Conservation (phyloP, 2,329 filamentous ascomycete species). For the Calonectria hawksworthii region DNA sequence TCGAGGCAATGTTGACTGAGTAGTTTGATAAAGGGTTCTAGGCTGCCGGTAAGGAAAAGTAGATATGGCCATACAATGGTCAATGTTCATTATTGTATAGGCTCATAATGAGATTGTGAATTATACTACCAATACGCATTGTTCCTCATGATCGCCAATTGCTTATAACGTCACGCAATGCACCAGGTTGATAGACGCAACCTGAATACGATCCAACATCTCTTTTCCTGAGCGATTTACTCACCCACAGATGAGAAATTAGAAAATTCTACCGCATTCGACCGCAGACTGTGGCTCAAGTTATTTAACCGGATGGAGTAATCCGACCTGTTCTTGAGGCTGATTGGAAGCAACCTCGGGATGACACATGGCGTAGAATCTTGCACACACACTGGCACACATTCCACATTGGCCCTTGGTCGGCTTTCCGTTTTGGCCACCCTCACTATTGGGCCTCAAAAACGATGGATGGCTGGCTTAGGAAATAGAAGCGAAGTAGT, state of each 20-base stretch:
- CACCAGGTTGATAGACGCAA: background rate
- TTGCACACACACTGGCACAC: background rate
- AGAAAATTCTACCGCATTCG: background rate
- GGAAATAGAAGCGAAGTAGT: background rate
- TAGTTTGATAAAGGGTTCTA: background rate
- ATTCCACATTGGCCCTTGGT: background rate
- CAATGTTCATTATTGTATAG: slow-evolving; percentile 8
- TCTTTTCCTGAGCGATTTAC: background rate
- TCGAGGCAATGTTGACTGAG: slow-evolving; percentile 46
- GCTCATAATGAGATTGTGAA: background rate
- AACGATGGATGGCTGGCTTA: background rate
- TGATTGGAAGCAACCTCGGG: background rate
- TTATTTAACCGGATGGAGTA: background rate
- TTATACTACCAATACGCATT: background rate
- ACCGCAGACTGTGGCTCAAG: background rate
- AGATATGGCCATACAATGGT: background rate
- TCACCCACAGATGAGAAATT: background rate
- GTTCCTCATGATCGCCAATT: background rate
- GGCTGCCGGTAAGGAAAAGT: background rate
- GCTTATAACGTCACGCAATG: background rate
- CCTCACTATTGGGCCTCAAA: background rate
- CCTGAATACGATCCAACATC: background rate
- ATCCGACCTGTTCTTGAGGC: background rate
- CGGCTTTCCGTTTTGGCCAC: background rate
- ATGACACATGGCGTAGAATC: background rate